Evolutionary conservation across 768 basidiomycete species (phyloP), one percentile per base, ranked within the genome.

Genomic region (Candolleomyces aberdarensis): DNA sequence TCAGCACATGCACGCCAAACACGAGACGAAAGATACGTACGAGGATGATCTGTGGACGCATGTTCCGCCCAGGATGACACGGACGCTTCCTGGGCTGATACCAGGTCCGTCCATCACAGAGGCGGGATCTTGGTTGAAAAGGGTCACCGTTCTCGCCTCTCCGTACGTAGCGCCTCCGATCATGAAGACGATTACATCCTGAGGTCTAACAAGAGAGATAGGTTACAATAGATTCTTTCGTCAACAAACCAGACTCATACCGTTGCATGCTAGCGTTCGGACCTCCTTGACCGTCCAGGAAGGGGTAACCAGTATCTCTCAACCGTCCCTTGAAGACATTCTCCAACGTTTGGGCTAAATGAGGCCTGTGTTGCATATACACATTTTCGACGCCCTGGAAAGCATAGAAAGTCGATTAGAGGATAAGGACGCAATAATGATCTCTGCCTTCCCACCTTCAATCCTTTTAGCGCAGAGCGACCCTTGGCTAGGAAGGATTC

Each of bases 141-240:
- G 75, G 6, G 93, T 84, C 13, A 98, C 83, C 0, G 90, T 83
- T 63, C 93, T 82, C 0, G 94, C 94, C 74, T 99, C 97, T 72
- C 94, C 96, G 68, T 97, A 98, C 0, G 97, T 98, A 31, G 94
- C 87, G 0, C 97, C 97, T 31, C 97, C 97, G 61, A 98, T 86
- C 78, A 99, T 89, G 75, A 98, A 99, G 61, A 99, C 79, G 61
- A 99, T 97, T 49, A 98, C 85, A 72, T 98, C 96, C 66, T 98
- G 96, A 9, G 95, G 90, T 66, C 96, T 96, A 68, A 10, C 20
- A 57, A 49, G 59, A 20, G 41, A 56, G 13, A 36, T 26, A 3
- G 6, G 48, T 58, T 32, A 52, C 19, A n/a, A 51, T 11, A 13
- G 39, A 59, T 41, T 19, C 5, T 47, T 52, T 10, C 11, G 36